Base-by-base conservation (phyloP, 805 yeast species). In the Ogataea angusta region DNA sequence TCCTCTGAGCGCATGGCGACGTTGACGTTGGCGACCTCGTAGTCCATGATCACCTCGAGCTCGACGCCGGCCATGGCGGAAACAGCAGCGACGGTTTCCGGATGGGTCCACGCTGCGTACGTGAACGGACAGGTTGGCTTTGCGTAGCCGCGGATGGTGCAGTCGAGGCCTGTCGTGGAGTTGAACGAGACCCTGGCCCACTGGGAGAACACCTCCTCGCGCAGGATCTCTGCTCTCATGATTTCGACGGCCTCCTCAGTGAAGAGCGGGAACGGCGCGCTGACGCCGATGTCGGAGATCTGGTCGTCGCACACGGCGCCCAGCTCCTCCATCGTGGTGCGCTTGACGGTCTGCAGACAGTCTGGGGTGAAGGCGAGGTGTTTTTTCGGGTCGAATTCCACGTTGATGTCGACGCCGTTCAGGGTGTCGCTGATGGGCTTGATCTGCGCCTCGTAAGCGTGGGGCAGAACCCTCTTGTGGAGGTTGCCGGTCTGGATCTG, bases 61-160 rank as follows among this genome's bases (percentile, higher is more conserved):
- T 75, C 79, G 30, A 74, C 77, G 6, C 80, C 80, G 4, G 84
- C 80, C 78, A 77, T 77, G n/a, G 57, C 64, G 41, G 71, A 66
- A 30, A 78, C 63, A 26, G 78, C 72, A 38, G 73, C 76, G 48
- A 73, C 60, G 5, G 81, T 75, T 43, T 67, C 67, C 17, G 83
- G 82, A 49, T 75, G 79, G 3, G 70, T 70, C 82, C 83, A 77
- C 5, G 83, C 83, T 3, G 62, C 68, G 48, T 69, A 64, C 2
- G 74, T 69, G 53, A 78, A 78, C 0, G 80, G 82, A 29, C 75
- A 61, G n/a, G 59, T 40, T 19, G 60, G 56, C 29, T 66, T 70
- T 19, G 69, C 73, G 48, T 66, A 73, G 3, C 85, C 83, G 48
- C 83, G 66, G 42, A 76, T 51, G 34, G 57, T 60, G 48, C 76